Evolutionary conservation across 768 basidiomycete genomes (phyloP), one percentile per base, ranked within the genome.

Genomic region (Mycena albidolilacea): DNA sequence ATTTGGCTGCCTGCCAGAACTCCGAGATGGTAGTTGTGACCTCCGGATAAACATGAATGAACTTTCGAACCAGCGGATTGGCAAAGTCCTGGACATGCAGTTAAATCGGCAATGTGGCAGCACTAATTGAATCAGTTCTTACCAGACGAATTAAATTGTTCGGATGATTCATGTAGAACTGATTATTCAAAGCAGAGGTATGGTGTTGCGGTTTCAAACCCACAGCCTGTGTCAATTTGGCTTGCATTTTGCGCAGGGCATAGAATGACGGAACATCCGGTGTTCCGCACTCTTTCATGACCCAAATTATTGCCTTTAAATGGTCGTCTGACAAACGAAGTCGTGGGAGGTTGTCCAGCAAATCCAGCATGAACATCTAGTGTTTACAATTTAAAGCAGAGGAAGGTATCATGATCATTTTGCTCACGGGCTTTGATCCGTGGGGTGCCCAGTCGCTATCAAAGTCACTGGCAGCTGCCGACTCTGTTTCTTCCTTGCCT

Each of bases 101-200:
- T 52, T 19, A 52, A 52, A 30, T 30, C 30, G 3, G 30, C 3
- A 3, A 30, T 30, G 30, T 30, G 30, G 30, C 30, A 30, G 30
- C 30, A 3, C 21, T 52, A 21, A 52, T 52, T 52, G 17, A 19
- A 11, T 61, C 46, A 9, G 10, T 9, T 19, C 75, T 37, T 46
- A 79, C 79, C 48, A 76, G 64, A 11, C 52, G 69, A 12, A 76
- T 48, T 15, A 74, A 67, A 19, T 72, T 50, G 17, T 46, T 59
- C n/a, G 77, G 74, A 54, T 65, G 72, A 61, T 80, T 82, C 66
- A 80, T 69, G 68, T 75, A 82, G 70, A 83, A 84, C 6, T 70
- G 58, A 58, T 82, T 82, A 4, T 79, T 81, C 11, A 77, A 46
- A 0, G 73, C 11, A 0, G 82, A 82, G 3, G 64, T 71, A 59